Evolutionary conservation across 2,329 filamentous ascomycete species (phyloP), one percentile per base, ranked within the genome.

Genomic region (Arachnomyces sp.): DNA sequence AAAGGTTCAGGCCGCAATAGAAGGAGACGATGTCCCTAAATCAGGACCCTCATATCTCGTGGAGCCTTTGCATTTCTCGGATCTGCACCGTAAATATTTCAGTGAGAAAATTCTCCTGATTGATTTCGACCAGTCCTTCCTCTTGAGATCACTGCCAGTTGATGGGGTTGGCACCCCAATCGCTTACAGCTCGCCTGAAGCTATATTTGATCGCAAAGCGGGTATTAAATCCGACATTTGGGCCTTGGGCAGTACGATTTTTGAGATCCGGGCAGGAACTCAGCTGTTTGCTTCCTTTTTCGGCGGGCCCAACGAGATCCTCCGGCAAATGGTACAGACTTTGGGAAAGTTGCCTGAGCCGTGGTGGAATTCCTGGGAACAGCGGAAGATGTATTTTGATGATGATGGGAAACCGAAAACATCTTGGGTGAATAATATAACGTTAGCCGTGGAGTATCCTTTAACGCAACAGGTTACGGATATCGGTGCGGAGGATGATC

Each of bases 231-330:
- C 46, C 1, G 60, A 63, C 28, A 31, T 62, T 0, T 63, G 61
- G 59, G 57, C 60, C 18, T 53, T 63, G 2, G 60, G 52, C 0
- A 63, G 60, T 16, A 61, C 56, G 0, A 28, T 64, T 0, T 59
- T 59, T 28, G 56, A 63, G 41, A 61, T 61, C 1, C 52, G 60
- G 1, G 46, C 52, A 0, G 56, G 59, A 1, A 38, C 53, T 3
- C 45, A 45, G 0, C 45, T 65, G 0, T 62, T 62, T 14, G 47
- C 53, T 14, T 49, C 39, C 0, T 52, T 51, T 46, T 52, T 52
- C 47, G 49, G 53, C 18, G 52, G 56, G 3, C 36, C 35, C 1
- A 58, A 63, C n/a, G 56, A 61, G 1, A 31, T 57, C 5, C 18
- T 63, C 1, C 41, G 46, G 2, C 47, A 52, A 4, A 54, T 63